These are phyloP conservation scores for Fusarium pseudograminearum DNA, from an alignment of 2,329 filamentous ascomycete genomes.

Conservation along the genomic window DNA sequence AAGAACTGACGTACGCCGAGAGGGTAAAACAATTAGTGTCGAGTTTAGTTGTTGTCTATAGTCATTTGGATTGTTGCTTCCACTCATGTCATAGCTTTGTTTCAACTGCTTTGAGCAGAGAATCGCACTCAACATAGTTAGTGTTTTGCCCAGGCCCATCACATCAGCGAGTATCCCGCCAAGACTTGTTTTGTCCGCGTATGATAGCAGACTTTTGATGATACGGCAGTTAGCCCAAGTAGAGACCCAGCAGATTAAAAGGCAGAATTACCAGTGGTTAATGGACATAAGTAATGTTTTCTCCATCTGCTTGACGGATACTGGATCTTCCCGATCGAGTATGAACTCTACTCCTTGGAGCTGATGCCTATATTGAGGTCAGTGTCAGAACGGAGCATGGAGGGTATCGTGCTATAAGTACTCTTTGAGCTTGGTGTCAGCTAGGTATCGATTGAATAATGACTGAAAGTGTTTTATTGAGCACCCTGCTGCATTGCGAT, in stretches of 20 bases:
- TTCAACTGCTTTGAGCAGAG: neutral
- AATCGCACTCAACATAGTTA: neutral
- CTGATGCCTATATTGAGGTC: neutral
- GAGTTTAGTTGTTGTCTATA: accelerated
- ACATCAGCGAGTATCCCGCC: neutral
- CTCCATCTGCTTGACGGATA: accelerated
- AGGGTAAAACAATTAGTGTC: neutral
- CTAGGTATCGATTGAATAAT: neutral
- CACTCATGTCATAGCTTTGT: accelerated
- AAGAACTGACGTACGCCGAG: neutral
- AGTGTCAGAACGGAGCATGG: too few relatives aligned
- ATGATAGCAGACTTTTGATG: accelerated
- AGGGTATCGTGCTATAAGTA: too few relatives aligned
- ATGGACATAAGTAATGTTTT: accelerated
- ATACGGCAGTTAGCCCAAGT: accelerated
- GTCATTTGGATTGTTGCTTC: accelerated
- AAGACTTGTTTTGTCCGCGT: accelerated
- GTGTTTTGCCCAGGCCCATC: neutral
- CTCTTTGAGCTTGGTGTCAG: neutral
- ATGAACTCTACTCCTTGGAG: neutral
- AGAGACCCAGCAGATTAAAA: accelerated
- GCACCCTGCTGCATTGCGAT: accelerated
- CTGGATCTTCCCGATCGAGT: neutral
- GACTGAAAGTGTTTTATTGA: neutral
- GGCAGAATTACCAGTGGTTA: neutral